Evolutionary conservation across 2,329 filamentous ascomycete species (phyloP).

Genomic region (Calonectria fujianensis): DNA sequence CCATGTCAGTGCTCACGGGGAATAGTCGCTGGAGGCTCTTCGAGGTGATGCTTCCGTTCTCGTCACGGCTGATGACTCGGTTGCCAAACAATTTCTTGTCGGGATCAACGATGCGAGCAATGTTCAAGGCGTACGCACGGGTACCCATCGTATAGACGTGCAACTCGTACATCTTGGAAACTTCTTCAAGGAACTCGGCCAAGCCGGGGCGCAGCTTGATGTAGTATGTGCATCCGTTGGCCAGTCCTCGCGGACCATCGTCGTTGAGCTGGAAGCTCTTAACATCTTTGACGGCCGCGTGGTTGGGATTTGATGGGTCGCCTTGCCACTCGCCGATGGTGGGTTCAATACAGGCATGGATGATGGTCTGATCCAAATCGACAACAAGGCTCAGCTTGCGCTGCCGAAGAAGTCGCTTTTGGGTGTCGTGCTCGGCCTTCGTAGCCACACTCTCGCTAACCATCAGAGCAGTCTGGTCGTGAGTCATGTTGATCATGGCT

Average conservation of each 20-base stretch:
- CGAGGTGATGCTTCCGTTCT: conserved; percentile 93
- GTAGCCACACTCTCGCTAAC: conserved; percentile 89
- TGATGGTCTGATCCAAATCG: conserved; percentile 98
- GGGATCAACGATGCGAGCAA: conserved; percentile 94
- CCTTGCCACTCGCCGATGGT: conserved; percentile 97
- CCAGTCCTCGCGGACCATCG: conserved; percentile 82
- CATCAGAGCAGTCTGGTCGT: conserved; percentile 90
- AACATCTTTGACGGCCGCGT: conserved; percentile 92
- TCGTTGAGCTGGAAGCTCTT: conserved; percentile 91
- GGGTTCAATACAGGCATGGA: conserved; percentile 97
- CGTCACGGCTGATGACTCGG: conserved; percentile 95
- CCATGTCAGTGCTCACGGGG: conserved; percentile 98
- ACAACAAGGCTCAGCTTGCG: conserved; percentile 95
- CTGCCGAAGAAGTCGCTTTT: conserved; percentile 85
- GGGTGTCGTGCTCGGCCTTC: conserved; percentile 89
- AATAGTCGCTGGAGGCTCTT: conserved; percentile 95
- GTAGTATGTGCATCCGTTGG: conserved; percentile 93
- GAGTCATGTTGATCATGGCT: conserved; percentile 95
- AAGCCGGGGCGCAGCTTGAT: conserved; percentile 97
- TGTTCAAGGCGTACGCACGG: conserved; percentile 93
- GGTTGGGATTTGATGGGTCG: conserved; percentile 91
- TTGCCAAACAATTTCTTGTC: conserved; percentile 93
- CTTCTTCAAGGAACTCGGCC: conserved; percentile 84
- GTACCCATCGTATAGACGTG: conserved; percentile 99
- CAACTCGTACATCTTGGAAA: conserved; percentile 90